Percentiles rank a stretch among this genome's conserved stretches.
These are phyloP conservation scores for Entomortierella beljakovae DNA, from an alignment of 192 early-diverging fungal genomes.

Conservation along the genomic window DNA sequence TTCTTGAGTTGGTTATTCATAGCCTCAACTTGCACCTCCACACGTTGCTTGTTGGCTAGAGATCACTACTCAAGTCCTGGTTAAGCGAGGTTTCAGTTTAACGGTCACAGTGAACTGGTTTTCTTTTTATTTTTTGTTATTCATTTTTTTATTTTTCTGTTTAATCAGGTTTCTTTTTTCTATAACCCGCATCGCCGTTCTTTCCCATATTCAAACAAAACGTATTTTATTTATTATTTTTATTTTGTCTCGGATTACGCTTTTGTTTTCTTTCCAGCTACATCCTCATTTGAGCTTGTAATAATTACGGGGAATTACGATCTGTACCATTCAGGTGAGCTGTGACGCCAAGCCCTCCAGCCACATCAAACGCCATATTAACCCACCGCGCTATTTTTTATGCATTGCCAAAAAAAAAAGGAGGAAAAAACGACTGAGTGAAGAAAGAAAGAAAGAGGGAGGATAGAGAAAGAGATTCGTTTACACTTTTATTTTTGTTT, in stretches of 20 bases:
- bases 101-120: conserved; percentile 19
- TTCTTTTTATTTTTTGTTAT: conserved; percentile 6
- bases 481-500: neutral
- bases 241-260: neutral
- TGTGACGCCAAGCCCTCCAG: neutral
- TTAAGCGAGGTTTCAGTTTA: conserved; percentile 9
- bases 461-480: neutral
- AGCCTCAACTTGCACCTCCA: no score
- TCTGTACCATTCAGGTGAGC: neutral
- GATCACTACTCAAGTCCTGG: no score
- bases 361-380: no score
- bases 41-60: no score
- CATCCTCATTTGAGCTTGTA: neutral
- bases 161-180: neutral
- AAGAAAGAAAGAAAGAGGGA: neutral
- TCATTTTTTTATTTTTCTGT: neutral
- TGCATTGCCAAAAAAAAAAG: neutral
- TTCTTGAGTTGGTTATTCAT: no score
- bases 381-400: neutral
- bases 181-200: neutral
- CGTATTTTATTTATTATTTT: neutral
- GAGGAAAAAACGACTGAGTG: neutral
- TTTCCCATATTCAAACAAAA: neutral
- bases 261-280: no score
- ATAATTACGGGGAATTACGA: neutral